Evolutionary conservation across 805 yeast genomes (phyloP), one percentile per base, ranked within the genome.

Genomic region (Barnettozyma californica): DNA sequence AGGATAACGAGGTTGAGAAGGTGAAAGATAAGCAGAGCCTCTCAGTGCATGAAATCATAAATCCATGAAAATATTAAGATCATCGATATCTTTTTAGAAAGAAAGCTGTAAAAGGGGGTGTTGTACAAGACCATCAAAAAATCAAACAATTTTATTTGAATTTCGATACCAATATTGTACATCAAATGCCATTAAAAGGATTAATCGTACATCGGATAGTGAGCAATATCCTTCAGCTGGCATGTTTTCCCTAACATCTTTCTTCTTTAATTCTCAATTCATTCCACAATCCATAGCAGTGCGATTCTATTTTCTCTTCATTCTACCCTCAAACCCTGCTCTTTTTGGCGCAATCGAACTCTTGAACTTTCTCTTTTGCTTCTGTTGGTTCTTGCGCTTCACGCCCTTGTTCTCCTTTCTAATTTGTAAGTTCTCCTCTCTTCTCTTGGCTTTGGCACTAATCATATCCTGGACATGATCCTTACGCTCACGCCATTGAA

Each of bases 401-500:
- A 83, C 79, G 47, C 94, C 92, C 70, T 86, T 92, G 66, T 86
- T 85, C 35, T 86, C 97, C 60, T 78, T 84, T 68, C 97, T 81
- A 43, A 87, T 81, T 63, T 84, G 82, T 65, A 94, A 74, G 63
- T 94, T 94, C 58, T 89, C 96, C 60, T 91, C 96, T 67, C 98
- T 81, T 74, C 94, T 85, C 71, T 89, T 87, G 53, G 78, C 81
- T 60, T 85, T 84, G 16, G 84, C 87, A 43, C 81, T 76, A 45
- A 86, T 83, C 35, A 84, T 82, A 57, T 83, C 87, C 50, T 80
- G 79, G 13, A 94, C 96, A 34, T 76, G 76, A 58, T 83, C 86
- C 64, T 87, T 84, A 56, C 99, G 80, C 45, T 92, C 97, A 55
- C 71, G 77, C 99, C 99, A 94, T 67, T 92, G 96, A 45, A 80